Conservation (phyloP, 345 rosid genomes). For the Syzygium aromaticum region DNA sequence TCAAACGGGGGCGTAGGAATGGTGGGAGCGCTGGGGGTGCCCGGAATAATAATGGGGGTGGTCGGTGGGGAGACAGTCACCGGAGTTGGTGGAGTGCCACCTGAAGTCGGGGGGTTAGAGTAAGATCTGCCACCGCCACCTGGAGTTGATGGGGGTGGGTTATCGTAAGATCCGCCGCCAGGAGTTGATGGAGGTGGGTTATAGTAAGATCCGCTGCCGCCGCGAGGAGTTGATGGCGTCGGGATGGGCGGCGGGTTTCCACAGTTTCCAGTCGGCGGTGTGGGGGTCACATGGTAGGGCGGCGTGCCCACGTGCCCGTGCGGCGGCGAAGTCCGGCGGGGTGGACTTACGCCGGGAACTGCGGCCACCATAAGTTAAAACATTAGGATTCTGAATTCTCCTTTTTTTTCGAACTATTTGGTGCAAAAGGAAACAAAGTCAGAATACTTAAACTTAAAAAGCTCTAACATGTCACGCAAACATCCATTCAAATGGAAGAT, state of each 20-base stretch:
- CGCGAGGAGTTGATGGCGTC: slow-evolving; percentile 26
- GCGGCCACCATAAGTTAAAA: neutral
- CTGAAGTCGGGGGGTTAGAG: slow-evolving; percentile 33
- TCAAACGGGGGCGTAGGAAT: slow-evolving; percentile 29
- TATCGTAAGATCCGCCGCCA: slow-evolving; percentile 23
- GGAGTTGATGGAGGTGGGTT: slow-evolving; percentile 32
- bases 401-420: neutral
- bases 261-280: neutral
- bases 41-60: slow-evolving; percentile 6
- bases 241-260: slow-evolving; percentile 4
- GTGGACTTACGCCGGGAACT: slow-evolving; percentile 29
- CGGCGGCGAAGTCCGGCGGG: neutral
- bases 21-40: slow-evolving; percentile 52
- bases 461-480: neutral
- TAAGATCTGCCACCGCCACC: slow-evolving; percentile 29
- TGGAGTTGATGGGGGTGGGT: slow-evolving; percentile 32
- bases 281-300: slow-evolving; percentile 1
- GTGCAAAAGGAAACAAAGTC: neutral
- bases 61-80: slow-evolving; percentile 26
- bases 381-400: neutral
- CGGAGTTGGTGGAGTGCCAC: slow-evolving; percentile 41
- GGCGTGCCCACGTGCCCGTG: neutral
- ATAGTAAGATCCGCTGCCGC: slow-evolving; percentile 30
- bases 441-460: neutral
- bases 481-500: neutral